Percentiles rank a stretch among this genome's conserved stretches.
These are phyloP conservation scores for Elsinoe fawcettii DNA, from an alignment of 2,329 filamentous ascomycete species.

Conservation along the genomic window DNA sequence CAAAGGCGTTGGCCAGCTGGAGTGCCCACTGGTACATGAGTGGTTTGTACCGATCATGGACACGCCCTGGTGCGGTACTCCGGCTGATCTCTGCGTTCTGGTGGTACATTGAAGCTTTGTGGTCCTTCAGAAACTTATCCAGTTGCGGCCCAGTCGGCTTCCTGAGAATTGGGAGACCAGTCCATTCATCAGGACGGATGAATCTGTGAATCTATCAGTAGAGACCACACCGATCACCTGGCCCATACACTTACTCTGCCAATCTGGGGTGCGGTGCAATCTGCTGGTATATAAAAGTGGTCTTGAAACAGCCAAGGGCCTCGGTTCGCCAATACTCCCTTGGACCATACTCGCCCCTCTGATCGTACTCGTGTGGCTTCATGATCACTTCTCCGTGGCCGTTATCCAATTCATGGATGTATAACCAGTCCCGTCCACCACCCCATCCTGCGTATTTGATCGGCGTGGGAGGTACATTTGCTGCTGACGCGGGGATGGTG, in stretches of 20 bases:
- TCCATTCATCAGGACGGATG: background rate
- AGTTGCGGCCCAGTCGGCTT: background rate
- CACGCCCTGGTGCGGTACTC: background rate
- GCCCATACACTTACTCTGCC: background rate
- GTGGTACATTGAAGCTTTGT: background rate
- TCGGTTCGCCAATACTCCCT: background rate
- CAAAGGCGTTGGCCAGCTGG: background rate
- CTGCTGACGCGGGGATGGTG: background rate
- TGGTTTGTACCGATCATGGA: background rate
- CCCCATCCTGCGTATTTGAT: background rate
- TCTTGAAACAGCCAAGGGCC: background rate
- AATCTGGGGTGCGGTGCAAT: background rate
- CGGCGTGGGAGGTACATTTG: background rate
- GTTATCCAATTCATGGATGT: background rate
- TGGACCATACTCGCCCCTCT: background rate
- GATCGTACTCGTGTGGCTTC: background rate
- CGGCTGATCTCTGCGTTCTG: background rate
- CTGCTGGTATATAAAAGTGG: background rate
- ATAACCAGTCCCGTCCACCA: background rate
- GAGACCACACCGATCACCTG: background rate
- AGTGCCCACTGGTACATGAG: background rate
- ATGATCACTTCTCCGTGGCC: background rate
- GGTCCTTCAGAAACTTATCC: background rate
- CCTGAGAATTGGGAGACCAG: background rate
- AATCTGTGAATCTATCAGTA: background rate